phyloP scores from a whole-genome alignment of 352 stramenopile genomes.

The Phytophthora cactorum region DNA sequence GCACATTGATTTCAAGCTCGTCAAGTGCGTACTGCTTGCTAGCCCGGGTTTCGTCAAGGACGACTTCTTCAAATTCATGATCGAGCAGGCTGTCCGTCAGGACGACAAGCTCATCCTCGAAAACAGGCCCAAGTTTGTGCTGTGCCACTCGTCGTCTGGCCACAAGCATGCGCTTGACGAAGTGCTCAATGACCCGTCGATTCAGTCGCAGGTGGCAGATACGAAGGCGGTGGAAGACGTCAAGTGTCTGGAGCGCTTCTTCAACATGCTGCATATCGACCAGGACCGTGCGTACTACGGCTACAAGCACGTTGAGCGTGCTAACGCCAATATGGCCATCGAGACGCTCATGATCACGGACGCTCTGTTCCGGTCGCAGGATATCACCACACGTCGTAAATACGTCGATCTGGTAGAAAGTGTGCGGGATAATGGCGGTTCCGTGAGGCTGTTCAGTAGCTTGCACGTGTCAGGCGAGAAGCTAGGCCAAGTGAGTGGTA shows the following conservation, averaged over 20 bases:
- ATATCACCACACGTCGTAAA: conserved; percentile 89
- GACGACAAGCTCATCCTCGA: conserved; percentile 96
- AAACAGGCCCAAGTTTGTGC: conserved; percentile 97
- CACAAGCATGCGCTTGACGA: conserved; percentile 98
- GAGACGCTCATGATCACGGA: conserved; percentile 96
- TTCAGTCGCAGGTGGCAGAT: conserved; percentile 94
- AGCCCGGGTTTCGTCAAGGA: conserved; percentile 98
- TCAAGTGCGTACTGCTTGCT: conserved; percentile 97
- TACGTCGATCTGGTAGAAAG: conserved; percentile 96
- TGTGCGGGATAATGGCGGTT: conserved; percentile 91
- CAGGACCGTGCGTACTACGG: conserved; percentile 98
- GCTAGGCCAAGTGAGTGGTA: conserved; percentile 93
- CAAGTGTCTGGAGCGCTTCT: conserved; percentile 94
- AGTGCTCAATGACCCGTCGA: conserved; percentile 93
- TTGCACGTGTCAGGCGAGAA: conserved; percentile 96
- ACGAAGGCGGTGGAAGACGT: conserved; percentile 95
- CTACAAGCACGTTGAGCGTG: conserved; percentile 93
- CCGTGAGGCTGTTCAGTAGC: conserved; percentile 94
- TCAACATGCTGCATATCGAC: conserved; percentile 95
- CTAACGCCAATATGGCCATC: conserved; percentile 94
- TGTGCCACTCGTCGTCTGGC: conserved; percentile 95
- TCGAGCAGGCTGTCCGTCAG: conserved; percentile 90
- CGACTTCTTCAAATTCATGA: conserved; percentile 97
- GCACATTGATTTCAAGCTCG: conserved; percentile 96
- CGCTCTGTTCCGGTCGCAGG: conserved; percentile 93